Base-by-base conservation (phyloP, 352 stramenopile species). In the Phytophthora idaei region DNA sequence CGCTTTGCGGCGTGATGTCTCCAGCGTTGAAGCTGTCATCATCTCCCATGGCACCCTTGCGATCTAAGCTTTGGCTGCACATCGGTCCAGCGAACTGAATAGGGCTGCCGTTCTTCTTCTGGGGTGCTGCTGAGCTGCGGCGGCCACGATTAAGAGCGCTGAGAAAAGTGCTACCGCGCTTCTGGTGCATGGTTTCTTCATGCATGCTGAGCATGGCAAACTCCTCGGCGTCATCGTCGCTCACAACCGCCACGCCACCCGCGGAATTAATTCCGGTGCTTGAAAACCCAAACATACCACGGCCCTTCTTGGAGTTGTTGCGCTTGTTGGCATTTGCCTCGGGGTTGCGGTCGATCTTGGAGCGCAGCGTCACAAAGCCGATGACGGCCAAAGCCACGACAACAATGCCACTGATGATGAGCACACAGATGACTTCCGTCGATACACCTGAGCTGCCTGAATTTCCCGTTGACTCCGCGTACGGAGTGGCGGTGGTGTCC, bases 171-270 rank as follows among this genome's bases (percentile, higher is more conserved):
- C 79, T 89, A 21, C 46, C 70, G 14, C 69, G 74, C 12, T 77
- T 65, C 61, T 57, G 75, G 48, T 69, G 76, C 66, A 93, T 89
- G 6, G 82, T 78, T 21, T 65, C 60, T 69, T 93, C 85, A 50
- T 89, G 58, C 55, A 89, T 81, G 50, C 85, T 93, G 25, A 93
- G 81, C 85, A 93, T 93, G 17, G 81, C 85, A 64, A 93, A 93
- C 54, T 90, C 79, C 57, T 93, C 78, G 31, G 86, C 85, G 8
- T 87, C 70, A 10, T 47, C 78, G 36, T 76, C 74, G 15, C 69
- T 73, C 46, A 73, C 68, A 17, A 61, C 76, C 8, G 48, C 69
- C 27, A 65, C 54, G 12, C 59, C 69, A 29, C 60, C 70, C 11
- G 44, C 64, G 6, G 68, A 76, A 59, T 66, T 76, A 3, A 69